Conservation (phyloP, 73 alveolate genomes). For the Paramecium bursaria region DNA sequence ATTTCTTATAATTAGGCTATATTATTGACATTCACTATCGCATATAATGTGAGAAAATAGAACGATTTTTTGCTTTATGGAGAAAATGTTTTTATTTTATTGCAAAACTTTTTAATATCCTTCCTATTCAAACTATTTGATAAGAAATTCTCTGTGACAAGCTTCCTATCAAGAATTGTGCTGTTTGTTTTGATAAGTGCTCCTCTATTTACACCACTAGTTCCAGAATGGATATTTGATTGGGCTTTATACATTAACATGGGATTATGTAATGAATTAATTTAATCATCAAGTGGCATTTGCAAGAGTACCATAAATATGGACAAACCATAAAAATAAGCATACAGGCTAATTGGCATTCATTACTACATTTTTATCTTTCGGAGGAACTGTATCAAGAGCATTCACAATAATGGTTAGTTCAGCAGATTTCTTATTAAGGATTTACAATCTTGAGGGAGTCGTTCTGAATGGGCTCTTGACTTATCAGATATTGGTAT, state of each 20-base stretch:
- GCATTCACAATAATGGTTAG: constrained; percentile 32
- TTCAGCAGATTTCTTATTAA: constrained; percentile 23
- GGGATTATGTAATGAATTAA: neutral
- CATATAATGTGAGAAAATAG: constrained; percentile 25
- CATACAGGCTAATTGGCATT: constrained; percentile 30
- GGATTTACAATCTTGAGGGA: too few relatives aligned
- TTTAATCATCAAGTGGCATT: neutral
- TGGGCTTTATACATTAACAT: constrained; percentile 4
- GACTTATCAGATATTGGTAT: too few relatives aligned
- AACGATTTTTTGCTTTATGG: constrained; percentile 12
- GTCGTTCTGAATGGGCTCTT: too few relatives aligned
- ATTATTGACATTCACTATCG: constrained; percentile 24
- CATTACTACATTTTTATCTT: constrained; percentile 13
- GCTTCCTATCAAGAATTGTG: neutral
- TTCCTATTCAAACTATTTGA: constrained; percentile 4
- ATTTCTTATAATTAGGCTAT: neutral
- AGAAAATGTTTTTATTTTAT: constrained; percentile 16
- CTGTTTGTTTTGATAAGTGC: neutral
- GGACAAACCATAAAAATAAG: constrained; percentile 6
- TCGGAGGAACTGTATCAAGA: constrained; percentile 45
- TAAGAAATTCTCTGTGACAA: neutral
- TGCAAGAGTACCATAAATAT: constrained; percentile 55
- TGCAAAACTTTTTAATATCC: neutral
- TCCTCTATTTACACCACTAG: constrained; percentile 9
- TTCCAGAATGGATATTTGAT: constrained; percentile 16